Conservation (phyloP, 1,139 yeast genomes). For the Hanseniaspora sp. region DNA sequence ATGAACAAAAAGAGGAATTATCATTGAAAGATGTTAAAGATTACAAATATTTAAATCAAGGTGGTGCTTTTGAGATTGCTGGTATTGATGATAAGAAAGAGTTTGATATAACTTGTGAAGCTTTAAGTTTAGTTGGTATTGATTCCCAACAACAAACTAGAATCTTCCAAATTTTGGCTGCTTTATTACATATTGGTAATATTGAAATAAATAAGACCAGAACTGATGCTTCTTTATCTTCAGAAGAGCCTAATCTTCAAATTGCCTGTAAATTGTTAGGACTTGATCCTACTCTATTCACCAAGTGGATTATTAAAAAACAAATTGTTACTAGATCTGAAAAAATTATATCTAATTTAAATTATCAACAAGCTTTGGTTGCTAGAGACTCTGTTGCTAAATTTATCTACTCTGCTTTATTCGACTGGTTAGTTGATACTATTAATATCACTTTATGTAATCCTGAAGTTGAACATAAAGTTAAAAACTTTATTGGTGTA, state of each 20-base stretch:
- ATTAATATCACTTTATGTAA: conserved; percentile 77
- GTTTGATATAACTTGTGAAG: conserved; percentile 60
- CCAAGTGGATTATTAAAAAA: conserved; percentile 88
- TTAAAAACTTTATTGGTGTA: conserved; percentile 81
- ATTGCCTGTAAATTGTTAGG: conserved; percentile 83
- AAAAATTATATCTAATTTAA: conserved; percentile 75
- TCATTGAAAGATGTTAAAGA: conserved; percentile 56
- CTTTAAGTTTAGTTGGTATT: conserved; percentile 72
- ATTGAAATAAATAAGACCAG: conserved; percentile 79
- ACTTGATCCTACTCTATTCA: conserved; percentile 58
- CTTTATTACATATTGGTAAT: conserved; percentile 85
- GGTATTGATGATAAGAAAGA: conserved; percentile 79
- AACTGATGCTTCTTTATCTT: conserved; percentile 67
- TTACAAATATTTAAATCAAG: conserved; percentile 80
- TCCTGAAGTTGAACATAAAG: conserved; percentile 47
- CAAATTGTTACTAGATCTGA: conserved; percentile 90
- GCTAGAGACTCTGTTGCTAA: conserved; percentile 95
- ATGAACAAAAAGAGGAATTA: conserved; percentile 46
- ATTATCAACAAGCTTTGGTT: conserved; percentile 74
- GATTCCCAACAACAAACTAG: conserved; percentile 46
- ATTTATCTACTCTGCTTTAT: conserved; percentile 80
- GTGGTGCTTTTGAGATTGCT: conserved; percentile 56
- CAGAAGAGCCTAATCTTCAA: conserved; percentile 76
- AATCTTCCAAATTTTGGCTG: conserved; percentile 74
- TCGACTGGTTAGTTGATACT: conserved; percentile 86